Conservation (phyloP, 2,329 filamentous ascomycete genomes). For the Sordariomycetes sp. region DNA sequence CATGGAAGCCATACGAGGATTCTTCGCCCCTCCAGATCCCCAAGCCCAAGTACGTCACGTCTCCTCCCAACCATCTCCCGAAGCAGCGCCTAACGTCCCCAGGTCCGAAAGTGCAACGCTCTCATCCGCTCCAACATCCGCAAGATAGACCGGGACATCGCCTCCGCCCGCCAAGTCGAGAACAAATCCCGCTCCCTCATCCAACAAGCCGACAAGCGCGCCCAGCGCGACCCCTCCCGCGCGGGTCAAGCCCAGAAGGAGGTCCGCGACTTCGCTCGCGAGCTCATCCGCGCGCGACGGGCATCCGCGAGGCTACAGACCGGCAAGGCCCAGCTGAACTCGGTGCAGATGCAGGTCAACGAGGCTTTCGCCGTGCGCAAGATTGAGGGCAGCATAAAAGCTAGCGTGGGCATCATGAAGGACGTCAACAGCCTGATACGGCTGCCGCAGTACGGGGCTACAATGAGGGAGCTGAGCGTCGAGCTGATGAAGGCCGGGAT, state of each 20-base stretch:
- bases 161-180: conserved; percentile 68
- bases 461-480: conserved; percentile 78
- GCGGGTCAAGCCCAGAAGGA: conserved; percentile 72
- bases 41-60: conserved; percentile 67
- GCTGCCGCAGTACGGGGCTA: conserved; percentile 76
- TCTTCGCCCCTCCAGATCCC: conserved; percentile 89
- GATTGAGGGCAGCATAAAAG: conserved; percentile 85
- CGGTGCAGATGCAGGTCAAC: conserved; percentile 94
- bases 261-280: conserved; percentile 78
- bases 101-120: conserved; percentile 94
- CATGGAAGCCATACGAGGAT: conserved; percentile 81
- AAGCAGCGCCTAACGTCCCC: conserved; percentile 4
- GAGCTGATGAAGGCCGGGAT: conserved; percentile 93
- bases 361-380: conserved; percentile 93
- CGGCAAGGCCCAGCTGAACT: conserved; percentile 82
- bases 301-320: conserved; percentile 68
- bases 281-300: conserved; percentile 76
- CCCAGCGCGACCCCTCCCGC: conserved; percentile 69
- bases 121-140: conserved; percentile 85
- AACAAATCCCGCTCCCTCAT: conserved; percentile 79
- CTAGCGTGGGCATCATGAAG: conserved; percentile 89
- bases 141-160: conserved; percentile 90
- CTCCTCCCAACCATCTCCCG: background rate
- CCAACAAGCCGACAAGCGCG: conserved; percentile 71
- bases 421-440: conserved; percentile 83